phyloP scores from a whole-genome alignment of 805 yeast species.

The Maudiozyma serrabonitensis region DNA sequence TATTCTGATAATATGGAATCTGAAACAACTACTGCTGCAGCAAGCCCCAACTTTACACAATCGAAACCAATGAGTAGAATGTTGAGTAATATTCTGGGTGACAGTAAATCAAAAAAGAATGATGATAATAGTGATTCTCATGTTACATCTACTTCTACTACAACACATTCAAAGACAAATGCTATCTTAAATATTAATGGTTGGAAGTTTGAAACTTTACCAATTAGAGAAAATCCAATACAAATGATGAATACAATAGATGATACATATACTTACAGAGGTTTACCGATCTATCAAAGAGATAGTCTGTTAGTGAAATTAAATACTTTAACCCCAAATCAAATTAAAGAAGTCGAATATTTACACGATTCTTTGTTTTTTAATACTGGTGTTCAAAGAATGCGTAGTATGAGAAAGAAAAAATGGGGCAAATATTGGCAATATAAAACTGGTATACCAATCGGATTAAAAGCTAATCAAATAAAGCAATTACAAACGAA shows the following conservation, averaged over 20 bases:
- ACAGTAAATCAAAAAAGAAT: slow-evolving; percentile 5
- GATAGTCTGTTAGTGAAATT: slow-evolving; percentile 22
- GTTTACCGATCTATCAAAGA: slow-evolving; percentile 36
- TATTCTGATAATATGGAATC: background rate
- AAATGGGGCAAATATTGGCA: slow-evolving; percentile 44
- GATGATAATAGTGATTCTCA: slow-evolving; percentile 4
- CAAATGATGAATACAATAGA: slow-evolving; percentile 8
- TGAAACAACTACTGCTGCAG: background rate
- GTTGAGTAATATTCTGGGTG: slow-evolving; percentile 14
- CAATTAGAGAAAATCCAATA: slow-evolving; percentile 4
- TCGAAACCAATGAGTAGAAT: slow-evolving; percentile 17
- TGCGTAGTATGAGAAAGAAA: slow-evolving; percentile 33
- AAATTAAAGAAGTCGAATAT: slow-evolving; percentile 39
- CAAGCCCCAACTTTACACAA: background rate
- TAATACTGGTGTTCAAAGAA: slow-evolving; percentile 36
- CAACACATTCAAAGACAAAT: background rate
- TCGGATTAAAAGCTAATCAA: slow-evolving; percentile 24
- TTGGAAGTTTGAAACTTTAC: slow-evolving; percentile 28
- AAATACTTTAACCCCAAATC: slow-evolving; percentile 26
- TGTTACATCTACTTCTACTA: background rate
- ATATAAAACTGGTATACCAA: slow-evolving; percentile 33
- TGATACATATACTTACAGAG: slow-evolving; percentile 27
- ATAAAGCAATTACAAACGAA: slow-evolving; percentile 17
- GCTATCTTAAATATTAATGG: slow-evolving; percentile 20
- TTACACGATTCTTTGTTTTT: slow-evolving; percentile 40